Evolutionary conservation across 1,139 yeast species (phyloP), one percentile per base, ranked within the genome.

Genomic region (Diutina neorugosa): DNA sequence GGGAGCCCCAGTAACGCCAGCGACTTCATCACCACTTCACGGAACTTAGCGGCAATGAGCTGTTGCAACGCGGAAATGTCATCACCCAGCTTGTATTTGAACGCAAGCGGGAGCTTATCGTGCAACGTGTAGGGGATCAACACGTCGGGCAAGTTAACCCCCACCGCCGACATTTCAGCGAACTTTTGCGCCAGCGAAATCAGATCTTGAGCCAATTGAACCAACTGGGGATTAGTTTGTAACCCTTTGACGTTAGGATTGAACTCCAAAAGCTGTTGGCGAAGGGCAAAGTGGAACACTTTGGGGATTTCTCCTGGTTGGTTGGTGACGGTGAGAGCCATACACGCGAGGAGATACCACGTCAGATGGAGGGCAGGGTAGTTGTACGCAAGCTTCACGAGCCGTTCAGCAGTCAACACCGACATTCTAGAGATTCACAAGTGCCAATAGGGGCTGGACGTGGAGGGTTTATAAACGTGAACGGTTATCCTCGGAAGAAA

Each of bases 1-100:
- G 97, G 97, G 23, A 90, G 73, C 0, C 97, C 97, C 16, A 83
- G 80, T 52, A 90, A 69, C 0, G 96, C 95, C 1, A 86, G 76
- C 8, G 88, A 75, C 64, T 90, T 90, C 62, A 90, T 69, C 6
- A 90, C 69, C 11, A 90, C 83, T 62, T 90, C 97, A 55, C 96
- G 71, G 55, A 86, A 71, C 61, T 84, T 78, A 49, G 75, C 71
- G 0, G 91, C 82, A 9, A 84, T 65, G 42, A 60, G 57, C 20
- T 60, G 58, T 57, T 74, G 79, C 37, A 66, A 63, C 14, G 67
- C 69, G 52, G 62, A 67, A 51, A 74, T 72, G 55, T 74, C 77
- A 27, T 66, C 69, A 55, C 55, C 52, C 52, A 62, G 61, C 23
- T 65, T 58, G 57, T 62, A 73, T 58, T 72, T 73, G 63, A 63